Percentiles rank a stretch among this genome's conserved stretches.
Conservation (phyloP, 164 flowering plant genomes). For the Brasenia schreberi region DNA sequence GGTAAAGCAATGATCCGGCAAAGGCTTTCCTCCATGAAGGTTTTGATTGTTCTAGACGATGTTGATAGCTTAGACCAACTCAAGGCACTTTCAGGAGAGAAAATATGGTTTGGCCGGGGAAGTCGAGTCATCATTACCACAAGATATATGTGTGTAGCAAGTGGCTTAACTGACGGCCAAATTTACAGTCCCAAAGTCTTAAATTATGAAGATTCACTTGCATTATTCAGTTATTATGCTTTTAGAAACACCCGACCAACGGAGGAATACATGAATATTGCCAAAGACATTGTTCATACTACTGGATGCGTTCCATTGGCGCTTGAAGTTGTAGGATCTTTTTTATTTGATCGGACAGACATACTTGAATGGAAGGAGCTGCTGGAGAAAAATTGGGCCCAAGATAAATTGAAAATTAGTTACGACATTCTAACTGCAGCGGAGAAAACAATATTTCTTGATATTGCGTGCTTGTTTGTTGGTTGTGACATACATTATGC, state of each 20-base stretch:
- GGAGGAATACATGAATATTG: background rate
- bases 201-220: background rate
- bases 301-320: background rate
- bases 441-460: background rate
- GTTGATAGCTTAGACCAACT: background rate
- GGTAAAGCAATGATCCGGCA: background rate
- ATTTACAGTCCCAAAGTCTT: constrained; percentile 1
- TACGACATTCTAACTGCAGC: too few species aligned
- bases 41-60: constrained; percentile 8
- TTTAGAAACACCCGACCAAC: constrained; percentile 1
- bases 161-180: background rate
- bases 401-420: background rate
- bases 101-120: background rate
- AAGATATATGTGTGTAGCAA: background rate
- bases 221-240: constrained; percentile 6
- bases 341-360: background rate
- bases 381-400: background rate
- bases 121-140: constrained; percentile 7
- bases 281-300: background rate
- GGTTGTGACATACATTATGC: background rate
- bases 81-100: background rate
- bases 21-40: constrained; percentile 1
- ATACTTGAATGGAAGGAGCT: background rate
- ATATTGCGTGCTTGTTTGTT: background rate
- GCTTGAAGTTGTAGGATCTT: background rate